Evolutionary conservation across 768 basidiomycete genomes (phyloP).

Genomic region (Russula compacta): DNA sequence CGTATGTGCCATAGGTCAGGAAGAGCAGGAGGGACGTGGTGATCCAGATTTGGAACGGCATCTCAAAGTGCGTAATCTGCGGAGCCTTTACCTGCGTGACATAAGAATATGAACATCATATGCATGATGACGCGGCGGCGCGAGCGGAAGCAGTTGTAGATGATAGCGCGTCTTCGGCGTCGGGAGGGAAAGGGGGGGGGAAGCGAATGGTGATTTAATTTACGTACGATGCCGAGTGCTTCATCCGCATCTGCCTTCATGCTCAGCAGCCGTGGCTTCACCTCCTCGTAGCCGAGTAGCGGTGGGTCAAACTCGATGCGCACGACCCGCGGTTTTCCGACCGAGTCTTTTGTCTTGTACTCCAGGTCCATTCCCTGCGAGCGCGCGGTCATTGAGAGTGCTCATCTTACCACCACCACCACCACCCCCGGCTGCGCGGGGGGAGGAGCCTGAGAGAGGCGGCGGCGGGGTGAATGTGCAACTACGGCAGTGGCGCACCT

Average conservation of each 20-base stretch:
- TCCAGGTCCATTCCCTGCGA: conserved; percentile 59
- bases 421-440: too few relatives aligned
- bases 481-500: conserved; percentile 34
- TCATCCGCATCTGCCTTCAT: conserved; percentile 81
- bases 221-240: conserved; percentile 64
- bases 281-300: conserved; percentile 65
- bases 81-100: conserved; percentile 35
- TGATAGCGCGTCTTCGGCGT: too few relatives aligned
- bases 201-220: neutral
- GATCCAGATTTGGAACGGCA: conserved; percentile 30
- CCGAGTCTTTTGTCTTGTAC: conserved; percentile 44
- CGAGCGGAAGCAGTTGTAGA: neutral
- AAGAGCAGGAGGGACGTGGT: conserved; percentile 25
- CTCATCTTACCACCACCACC: too few relatives aligned
- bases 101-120: neutral
- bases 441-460: too few relatives aligned
- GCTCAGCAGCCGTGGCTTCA: conserved; percentile 66
- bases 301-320: conserved; percentile 61
- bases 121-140: neutral
- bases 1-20: conserved; percentile 29
- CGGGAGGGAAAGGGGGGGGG: neutral
- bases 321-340: conserved; percentile 38
- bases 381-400: too few relatives aligned
- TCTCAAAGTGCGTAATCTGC: conserved; percentile 45
- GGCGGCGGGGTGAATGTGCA: neutral